phyloP scores from a whole-genome alignment of 106 monocot genomes.

The Cymbidium sinense region DNA sequence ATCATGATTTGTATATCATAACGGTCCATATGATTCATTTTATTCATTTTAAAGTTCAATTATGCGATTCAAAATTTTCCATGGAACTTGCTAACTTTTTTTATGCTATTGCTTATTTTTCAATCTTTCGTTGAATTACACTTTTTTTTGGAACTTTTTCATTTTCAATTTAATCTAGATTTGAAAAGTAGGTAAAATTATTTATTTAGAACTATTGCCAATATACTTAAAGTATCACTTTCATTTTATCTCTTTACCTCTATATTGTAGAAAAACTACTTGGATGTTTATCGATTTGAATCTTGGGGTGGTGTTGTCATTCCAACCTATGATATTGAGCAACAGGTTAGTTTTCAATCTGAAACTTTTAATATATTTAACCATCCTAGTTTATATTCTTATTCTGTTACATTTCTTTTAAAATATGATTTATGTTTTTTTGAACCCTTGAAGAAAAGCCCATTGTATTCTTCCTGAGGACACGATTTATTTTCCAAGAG shows the following conservation, averaged over 20 bases:
- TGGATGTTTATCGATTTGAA: slow-evolving; percentile 93
- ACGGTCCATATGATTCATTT: neutral
- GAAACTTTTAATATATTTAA: neutral
- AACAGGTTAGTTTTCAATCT: slow-evolving; percentile 49
- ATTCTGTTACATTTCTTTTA: neutral
- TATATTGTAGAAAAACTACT: slow-evolving; percentile 71
- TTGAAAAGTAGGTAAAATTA: neutral
- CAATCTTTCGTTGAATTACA: neutral
- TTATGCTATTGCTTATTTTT: neutral
- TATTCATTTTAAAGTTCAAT: neutral
- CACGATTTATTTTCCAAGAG: neutral
- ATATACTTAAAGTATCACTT: neutral
- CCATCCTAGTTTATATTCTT: neutral
- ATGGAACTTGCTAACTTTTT: neutral
- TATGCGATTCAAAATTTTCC: neutral
- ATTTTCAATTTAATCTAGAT: neutral
- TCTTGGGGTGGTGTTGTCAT: slow-evolving; percentile 88
- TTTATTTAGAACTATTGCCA: neutral
- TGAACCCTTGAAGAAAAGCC: neutral
- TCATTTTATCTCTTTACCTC: neutral
- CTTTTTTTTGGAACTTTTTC: neutral
- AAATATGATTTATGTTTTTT: neutral
- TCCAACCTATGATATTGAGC: slow-evolving; percentile 70
- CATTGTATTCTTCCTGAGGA: neutral
- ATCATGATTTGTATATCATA: neutral